Evolutionary conservation across 768 basidiomycete species (phyloP).

Genomic region (Lactifluus volemus): DNA sequence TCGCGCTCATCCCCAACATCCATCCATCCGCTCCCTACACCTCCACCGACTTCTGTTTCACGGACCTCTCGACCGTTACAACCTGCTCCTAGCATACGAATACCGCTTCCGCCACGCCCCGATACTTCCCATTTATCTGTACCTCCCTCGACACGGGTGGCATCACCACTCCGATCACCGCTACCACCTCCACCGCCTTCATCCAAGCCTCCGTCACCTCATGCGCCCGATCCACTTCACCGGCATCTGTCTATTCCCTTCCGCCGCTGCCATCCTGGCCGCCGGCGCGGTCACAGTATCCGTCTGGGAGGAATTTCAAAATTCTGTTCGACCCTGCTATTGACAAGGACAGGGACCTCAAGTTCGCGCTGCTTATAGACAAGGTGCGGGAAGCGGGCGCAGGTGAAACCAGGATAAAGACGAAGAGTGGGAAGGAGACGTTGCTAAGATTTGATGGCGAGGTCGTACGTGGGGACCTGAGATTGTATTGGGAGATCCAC

Average conservation of each 20-base stretch:
- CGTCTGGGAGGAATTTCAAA: constrained; percentile 44
- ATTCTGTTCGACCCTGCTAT: constrained; percentile 54
- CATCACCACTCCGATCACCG: constrained; percentile 17
- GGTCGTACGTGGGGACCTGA: constrained; percentile 37
- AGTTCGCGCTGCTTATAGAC: constrained; percentile 34
- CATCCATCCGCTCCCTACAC: constrained; percentile 18
- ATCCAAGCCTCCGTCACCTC: constrained; percentile 22
- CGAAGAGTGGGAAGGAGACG: constrained; percentile 55
- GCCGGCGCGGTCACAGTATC: constrained; percentile 42
- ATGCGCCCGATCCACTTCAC: constrained; percentile 14
- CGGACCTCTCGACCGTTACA: constrained; percentile 21
- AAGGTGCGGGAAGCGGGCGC: constrained; percentile 29
- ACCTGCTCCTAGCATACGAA: constrained; percentile 9
- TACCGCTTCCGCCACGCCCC: constrained; percentile 20
- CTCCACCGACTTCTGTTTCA: constrained; percentile 23
- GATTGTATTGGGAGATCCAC: constrained; percentile 43
- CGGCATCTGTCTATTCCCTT: constrained; percentile 28
- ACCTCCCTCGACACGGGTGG: constrained; percentile 20
- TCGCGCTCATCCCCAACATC: constrained; percentile 22
- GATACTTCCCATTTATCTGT: constrained; percentile 22
- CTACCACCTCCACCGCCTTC: constrained; percentile 24
- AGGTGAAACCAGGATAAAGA: constrained; percentile 40
- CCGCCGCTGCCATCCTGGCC: constrained; percentile 46
- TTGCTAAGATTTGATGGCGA: constrained; percentile 49
- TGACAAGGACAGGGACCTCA: constrained; percentile 38